Percentiles rank a stretch among this genome's conserved stretches.
Evolutionary conservation across 345 rosid species (phyloP).

Genomic region (Corymbia maculata): DNA sequence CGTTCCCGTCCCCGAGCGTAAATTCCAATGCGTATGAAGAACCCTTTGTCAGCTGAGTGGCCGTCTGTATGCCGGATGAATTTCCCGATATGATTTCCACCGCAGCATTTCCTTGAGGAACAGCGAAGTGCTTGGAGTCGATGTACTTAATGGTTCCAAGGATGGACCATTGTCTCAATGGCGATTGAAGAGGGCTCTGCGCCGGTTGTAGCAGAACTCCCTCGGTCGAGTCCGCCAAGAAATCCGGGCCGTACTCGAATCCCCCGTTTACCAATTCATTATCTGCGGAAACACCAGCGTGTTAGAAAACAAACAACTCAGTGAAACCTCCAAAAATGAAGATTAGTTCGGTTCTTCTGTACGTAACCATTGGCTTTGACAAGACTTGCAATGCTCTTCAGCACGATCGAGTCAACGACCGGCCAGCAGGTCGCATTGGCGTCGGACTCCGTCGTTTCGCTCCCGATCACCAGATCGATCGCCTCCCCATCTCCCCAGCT

Average conservation of each 20-base stretch:
- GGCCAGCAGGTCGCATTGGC: slow-evolving; percentile 50
- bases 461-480: slow-evolving; percentile 29
- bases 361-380: slow-evolving; percentile 22
- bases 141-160: slow-evolving; percentile 45
- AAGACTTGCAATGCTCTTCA: slow-evolving; percentile 18
- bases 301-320: not conserved
- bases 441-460: slow-evolving; percentile 23
- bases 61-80: slow-evolving; percentile 35
- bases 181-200: slow-evolving; percentile 31
- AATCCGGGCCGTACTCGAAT: slow-evolving; percentile 51
- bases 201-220: slow-evolving; percentile 40
- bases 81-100: slow-evolving; percentile 33
- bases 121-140: slow-evolving; percentile 36
- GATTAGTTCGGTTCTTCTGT: not conserved
- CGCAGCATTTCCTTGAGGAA: slow-evolving; percentile 55
- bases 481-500: slow-evolving; percentile 25
- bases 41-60: slow-evolving; percentile 18
- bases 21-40: slow-evolving; percentile 35
- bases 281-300: slow-evolving; percentile 3
- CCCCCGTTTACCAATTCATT: slow-evolving; percentile 44
- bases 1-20: slow-evolving; percentile 41
- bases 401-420: slow-evolving; percentile 28
- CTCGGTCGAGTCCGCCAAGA: slow-evolving; percentile 28
- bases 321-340: not conserved
- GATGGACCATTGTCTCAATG: slow-evolving; percentile 38